These are phyloP conservation scores for Jasminum sambac DNA, from an alignment of 257 asterid species.

Conservation along the genomic window DNA sequence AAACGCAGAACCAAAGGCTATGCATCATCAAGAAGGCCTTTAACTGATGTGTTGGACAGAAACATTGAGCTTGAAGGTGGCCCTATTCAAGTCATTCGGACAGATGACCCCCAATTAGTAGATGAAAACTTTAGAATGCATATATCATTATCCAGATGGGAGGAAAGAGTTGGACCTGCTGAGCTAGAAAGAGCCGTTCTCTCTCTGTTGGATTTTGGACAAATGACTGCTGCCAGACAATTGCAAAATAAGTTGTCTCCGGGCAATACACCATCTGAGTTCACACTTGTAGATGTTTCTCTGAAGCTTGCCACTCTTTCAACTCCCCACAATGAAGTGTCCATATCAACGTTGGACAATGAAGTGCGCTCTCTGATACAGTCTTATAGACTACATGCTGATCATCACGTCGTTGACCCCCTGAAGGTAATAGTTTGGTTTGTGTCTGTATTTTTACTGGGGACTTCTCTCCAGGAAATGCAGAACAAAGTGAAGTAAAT, in stretches of 20 bases:
- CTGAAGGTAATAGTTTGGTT: slow-evolving; percentile 56
- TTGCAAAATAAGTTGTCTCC: slow-evolving; percentile 88
- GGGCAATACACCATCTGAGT: slow-evolving; percentile 70
- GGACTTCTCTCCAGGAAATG: slow-evolving; percentile 7
- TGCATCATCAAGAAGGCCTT: slow-evolving; percentile 69
- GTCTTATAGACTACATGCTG: slow-evolving; percentile 51
- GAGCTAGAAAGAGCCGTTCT: slow-evolving; percentile 94
- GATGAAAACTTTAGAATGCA: slow-evolving; percentile 71
- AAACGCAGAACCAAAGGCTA: slow-evolving; percentile 83
- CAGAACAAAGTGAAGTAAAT: slow-evolving; percentile 1
- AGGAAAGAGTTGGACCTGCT: slow-evolving; percentile 89
- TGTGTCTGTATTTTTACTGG: slow-evolving; percentile 17
- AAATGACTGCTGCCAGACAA: slow-evolving; percentile 83
- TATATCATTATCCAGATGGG: slow-evolving; percentile 80
- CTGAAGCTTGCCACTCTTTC: slow-evolving; percentile 80
- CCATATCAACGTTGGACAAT: slow-evolving; percentile 53
- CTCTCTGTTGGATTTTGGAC: slow-evolving; percentile 94
- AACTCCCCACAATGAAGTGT: slow-evolving; percentile 57
- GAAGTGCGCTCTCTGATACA: slow-evolving; percentile 54
- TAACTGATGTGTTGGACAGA: slow-evolving; percentile 55
- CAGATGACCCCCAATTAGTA: slow-evolving; percentile 55
- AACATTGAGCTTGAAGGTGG: slow-evolving; percentile 54
- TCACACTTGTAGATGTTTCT: slow-evolving; percentile 69
- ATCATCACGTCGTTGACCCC: slow-evolving; percentile 65
- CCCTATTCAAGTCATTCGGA: slow-evolving; percentile 33